Conservation (phyloP, 2,329 filamentous ascomycete genomes). For the Claviceps purpurea region DNA sequence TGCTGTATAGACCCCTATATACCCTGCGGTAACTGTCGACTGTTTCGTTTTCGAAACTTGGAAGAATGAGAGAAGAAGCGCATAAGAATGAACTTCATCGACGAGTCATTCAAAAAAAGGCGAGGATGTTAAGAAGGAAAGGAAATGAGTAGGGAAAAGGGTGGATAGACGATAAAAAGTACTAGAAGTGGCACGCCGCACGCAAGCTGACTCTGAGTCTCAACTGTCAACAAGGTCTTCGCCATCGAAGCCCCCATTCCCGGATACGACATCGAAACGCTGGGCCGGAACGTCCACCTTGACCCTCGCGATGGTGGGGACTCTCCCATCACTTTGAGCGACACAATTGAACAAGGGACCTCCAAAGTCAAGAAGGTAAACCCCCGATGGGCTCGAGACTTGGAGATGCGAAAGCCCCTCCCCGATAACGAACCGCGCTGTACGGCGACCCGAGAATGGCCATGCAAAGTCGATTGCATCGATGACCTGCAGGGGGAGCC, state of each 20-base stretch:
- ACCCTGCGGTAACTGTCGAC: too few species aligned
- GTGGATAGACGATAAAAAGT: background rate
- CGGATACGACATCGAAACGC: background rate
- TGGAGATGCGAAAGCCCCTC: background rate
- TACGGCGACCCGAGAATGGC: background rate
- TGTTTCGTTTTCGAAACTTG: too few species aligned
- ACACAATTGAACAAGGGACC: background rate
- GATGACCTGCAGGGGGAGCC: background rate
- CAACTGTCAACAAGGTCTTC: background rate
- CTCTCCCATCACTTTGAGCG: background rate
- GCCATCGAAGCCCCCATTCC: background rate
- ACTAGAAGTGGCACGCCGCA: background rate
- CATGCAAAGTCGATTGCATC: background rate
- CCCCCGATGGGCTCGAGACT: background rate
- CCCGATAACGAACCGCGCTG: background rate
- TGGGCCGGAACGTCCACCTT: background rate
- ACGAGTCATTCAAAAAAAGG: too few species aligned
- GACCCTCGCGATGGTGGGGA: background rate
- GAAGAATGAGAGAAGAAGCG: too few species aligned
- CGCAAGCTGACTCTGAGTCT: background rate
- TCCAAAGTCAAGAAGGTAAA: background rate
- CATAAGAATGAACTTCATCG: too few species aligned
- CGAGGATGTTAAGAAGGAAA: too few species aligned
- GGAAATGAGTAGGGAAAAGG: too few species aligned
- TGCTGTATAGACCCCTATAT: too few species aligned